Conservation (phyloP, 768 basidiomycete species). For the Russula earlei region DNA sequence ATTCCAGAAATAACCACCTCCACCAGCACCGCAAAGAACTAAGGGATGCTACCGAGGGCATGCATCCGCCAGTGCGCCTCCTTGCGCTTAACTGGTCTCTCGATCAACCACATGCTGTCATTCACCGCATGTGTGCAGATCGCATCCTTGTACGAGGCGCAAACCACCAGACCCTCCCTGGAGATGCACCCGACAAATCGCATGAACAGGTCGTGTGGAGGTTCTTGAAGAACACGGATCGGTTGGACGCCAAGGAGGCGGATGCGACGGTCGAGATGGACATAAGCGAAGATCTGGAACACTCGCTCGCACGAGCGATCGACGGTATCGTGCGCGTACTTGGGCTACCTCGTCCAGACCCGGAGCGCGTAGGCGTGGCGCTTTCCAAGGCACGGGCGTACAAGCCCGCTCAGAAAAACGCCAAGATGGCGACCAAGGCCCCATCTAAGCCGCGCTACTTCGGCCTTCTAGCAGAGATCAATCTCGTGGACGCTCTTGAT, state of each 20-base stretch:
- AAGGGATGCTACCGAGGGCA: constrained; percentile 39
- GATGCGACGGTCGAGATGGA: constrained; percentile 63
- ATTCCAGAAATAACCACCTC: constrained; percentile 57
- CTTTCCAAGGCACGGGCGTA: constrained; percentile 37
- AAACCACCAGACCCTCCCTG: constrained; percentile 76
- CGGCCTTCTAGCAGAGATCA: constrained; percentile 66
- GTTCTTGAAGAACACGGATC: constrained; percentile 60
- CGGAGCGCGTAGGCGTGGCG: constrained; percentile 47
- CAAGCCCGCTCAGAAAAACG: constrained; percentile 28
- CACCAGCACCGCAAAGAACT: constrained; percentile 34
- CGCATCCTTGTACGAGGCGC: constrained; percentile 68
- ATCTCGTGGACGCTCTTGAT: constrained; percentile 43
- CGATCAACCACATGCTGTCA: background rate
- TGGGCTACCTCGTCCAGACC: constrained; percentile 41
- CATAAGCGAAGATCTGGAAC: constrained; percentile 43
- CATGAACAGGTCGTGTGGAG: constrained; percentile 80
- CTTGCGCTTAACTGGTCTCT: constrained; percentile 36
- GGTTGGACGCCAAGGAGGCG: constrained; percentile 53
- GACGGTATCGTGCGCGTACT: constrained; percentile 48
- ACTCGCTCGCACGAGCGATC: constrained; percentile 48
- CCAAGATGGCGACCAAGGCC: constrained; percentile 20
- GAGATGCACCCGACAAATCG: constrained; percentile 37
- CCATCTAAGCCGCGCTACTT: constrained; percentile 53
- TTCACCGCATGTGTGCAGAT: constrained; percentile 57
- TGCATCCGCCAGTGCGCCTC: constrained; percentile 52